phyloP scores from a whole-genome alignment of 2,329 filamentous ascomycete genomes.

The Hymenoscyphus infarciens region DNA sequence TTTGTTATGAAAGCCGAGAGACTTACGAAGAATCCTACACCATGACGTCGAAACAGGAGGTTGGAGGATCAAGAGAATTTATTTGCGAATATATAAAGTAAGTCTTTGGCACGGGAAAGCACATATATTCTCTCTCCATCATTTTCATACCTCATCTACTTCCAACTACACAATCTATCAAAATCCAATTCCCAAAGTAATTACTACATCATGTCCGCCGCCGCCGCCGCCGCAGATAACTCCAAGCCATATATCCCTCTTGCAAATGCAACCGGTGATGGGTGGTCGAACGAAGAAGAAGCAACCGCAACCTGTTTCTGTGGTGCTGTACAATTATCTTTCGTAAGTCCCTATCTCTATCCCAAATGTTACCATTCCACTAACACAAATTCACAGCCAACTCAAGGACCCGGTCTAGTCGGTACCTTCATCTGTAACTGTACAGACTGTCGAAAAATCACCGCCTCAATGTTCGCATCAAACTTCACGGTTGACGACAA shows the following conservation, averaged over 20 bases:
- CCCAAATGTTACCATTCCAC: not conserved
- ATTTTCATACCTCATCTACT: not conserved
- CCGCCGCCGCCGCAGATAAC: constrained; percentile 19
- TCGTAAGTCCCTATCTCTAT: constrained; percentile 40
- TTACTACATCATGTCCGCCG: not conserved
- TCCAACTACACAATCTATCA: not conserved
- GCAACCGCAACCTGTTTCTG: constrained; percentile 59
- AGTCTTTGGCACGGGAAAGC: not conserved
- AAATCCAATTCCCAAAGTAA: not conserved
- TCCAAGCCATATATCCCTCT: constrained; percentile 40
- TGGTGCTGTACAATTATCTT: constrained; percentile 50
- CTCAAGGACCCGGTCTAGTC: constrained; percentile 43
- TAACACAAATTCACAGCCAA: constrained; percentile 38
- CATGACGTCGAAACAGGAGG: not conserved
- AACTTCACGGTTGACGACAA: constrained; percentile 51
- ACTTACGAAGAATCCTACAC: not conserved
- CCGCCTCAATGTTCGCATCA: constrained; percentile 58
- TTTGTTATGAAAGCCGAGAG: not conserved
- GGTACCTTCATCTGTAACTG: constrained; percentile 58
- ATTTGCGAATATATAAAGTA: no score
- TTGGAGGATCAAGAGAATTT: not conserved
- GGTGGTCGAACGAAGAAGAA: constrained; percentile 43
- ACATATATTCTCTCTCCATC: not conserved
- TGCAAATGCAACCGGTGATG: constrained; percentile 39
- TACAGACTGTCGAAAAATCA: constrained; percentile 59